Evolutionary conservation across 176 grass and related monocot genomes (phyloP).

Genomic region (Zea luxurians): DNA sequence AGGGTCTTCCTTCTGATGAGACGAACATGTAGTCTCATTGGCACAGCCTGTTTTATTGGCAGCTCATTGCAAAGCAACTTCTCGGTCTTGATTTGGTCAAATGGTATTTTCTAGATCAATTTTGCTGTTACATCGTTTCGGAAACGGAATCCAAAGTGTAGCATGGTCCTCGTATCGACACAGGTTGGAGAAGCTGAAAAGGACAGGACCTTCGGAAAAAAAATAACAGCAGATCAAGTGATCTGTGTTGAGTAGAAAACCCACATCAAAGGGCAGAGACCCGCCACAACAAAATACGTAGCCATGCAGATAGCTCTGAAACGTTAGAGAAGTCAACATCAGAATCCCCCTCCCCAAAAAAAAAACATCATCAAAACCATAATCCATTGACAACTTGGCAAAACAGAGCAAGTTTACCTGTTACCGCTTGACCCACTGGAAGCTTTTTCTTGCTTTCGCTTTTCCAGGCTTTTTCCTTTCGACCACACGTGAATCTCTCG

Average conservation of each 20-base stretch:
- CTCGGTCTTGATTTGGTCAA: slow-evolving; percentile 30
- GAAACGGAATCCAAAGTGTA: slow-evolving; percentile 6
- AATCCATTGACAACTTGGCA: neutral
- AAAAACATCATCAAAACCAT: neutral
- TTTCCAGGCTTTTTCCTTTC: slow-evolving; percentile 96
- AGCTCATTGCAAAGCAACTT: slow-evolving; percentile 18
- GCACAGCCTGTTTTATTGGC: slow-evolving; percentile 13
- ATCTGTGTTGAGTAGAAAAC: slow-evolving; percentile 23
- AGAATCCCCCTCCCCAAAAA: neutral
- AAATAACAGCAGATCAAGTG: slow-evolving; percentile 30
- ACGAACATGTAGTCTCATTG: slow-evolving; percentile 16
- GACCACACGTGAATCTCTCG: slow-evolving; percentile 81
- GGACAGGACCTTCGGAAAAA: neutral
- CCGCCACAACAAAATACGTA: slow-evolving; percentile 5
- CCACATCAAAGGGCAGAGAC: slow-evolving; percentile 25
- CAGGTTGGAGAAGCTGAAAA: neutral
- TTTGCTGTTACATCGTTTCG: slow-evolving; percentile 32
- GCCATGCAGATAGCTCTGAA: slow-evolving; percentile 13
- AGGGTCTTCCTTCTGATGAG: neutral
- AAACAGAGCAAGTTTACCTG: slow-evolving; percentile 40
- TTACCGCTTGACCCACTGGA: slow-evolving; percentile 98
- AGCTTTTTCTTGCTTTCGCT: slow-evolving; percentile 97
- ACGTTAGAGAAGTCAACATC: neutral
- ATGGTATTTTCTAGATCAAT: slow-evolving; percentile 22
- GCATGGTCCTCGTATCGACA: neutral